phyloP scores from a whole-genome alignment of 345 rosid genomes.

The Acer yangbiense region DNA sequence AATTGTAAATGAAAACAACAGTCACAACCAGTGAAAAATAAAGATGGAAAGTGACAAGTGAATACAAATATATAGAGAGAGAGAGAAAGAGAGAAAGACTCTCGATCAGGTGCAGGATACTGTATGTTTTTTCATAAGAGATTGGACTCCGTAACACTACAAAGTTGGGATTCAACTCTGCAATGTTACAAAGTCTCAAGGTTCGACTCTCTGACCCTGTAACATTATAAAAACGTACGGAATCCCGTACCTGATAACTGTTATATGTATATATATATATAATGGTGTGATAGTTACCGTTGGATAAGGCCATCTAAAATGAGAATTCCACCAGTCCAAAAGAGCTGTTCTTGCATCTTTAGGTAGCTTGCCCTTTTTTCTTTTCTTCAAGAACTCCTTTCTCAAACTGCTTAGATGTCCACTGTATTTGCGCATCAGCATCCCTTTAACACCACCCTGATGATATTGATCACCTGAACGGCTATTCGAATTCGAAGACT shows the following conservation, averaged over 20 bases:
- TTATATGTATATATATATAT: no score
- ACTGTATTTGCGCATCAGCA: conserved; percentile 60
- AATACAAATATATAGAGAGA: no score
- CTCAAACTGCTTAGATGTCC: conserved; percentile 56
- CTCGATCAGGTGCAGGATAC: no score
- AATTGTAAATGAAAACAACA: no score
- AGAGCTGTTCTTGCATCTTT: conserved; percentile 53
- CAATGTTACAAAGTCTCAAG: no score
- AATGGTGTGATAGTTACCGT: conserved; percentile 37
- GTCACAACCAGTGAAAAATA: not conserved
- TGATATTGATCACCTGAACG: not conserved
- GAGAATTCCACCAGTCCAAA: conserved; percentile 66
- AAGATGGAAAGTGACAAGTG: not conserved
- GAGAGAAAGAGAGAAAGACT: no score
- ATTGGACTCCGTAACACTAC: no score
- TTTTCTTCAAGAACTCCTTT: conserved; percentile 64
- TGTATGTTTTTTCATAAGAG: no score
- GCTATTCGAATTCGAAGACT: conserved; percentile 6
- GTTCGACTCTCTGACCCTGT: no score
- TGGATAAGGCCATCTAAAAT: conserved; percentile 72
- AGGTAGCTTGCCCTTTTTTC: conserved; percentile 66
- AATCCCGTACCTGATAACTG: no score
- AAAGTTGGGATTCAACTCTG: no score
- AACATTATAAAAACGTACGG: no score
- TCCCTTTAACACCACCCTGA: conserved; percentile 37